These are phyloP conservation scores for Knoxdaviesia capensis DNA, from an alignment of 2,329 filamentous ascomycete genomes.

Conservation along the genomic window DNA sequence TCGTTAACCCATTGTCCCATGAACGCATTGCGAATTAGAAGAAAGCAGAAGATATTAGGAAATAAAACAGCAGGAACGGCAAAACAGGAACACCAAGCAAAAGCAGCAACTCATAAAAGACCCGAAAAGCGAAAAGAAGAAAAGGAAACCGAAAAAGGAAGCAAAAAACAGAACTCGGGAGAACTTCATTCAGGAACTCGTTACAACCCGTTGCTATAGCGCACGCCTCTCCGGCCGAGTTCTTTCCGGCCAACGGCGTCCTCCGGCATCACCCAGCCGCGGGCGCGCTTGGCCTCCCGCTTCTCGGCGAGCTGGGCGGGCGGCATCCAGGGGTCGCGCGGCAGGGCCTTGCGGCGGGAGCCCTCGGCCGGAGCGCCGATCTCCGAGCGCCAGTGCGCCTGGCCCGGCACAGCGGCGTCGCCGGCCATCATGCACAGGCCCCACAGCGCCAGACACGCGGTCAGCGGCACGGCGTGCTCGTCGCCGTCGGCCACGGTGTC, in stretches of 20 bases:
- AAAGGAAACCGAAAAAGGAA: background rate
- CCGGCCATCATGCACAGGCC: conserved; percentile 54
- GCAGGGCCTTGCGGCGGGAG: conserved; percentile 46
- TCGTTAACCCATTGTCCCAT: too few relatives aligned
- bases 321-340: conserved; percentile 60
- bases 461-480: conserved; percentile 29
- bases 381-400: conserved; percentile 45
- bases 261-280: conserved; percentile 61
- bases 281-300: conserved; percentile 50
- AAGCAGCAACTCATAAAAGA: too few relatives aligned
- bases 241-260: conserved; percentile 54
- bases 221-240: conserved; percentile 43
- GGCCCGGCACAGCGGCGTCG: conserved; percentile 36
- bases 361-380: conserved; percentile 58
- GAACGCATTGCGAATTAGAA: background rate
- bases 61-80: background rate
- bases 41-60: background rate
- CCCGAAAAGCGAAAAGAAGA: background rate
- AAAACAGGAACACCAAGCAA: background rate
- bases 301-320: conserved; percentile 54
- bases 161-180: background rate
- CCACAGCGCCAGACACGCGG: conserved; percentile 57
- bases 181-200: background rate
- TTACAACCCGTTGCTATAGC: conserved; percentile 16
- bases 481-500: conserved; percentile 7